phyloP scores from a whole-genome alignment of 2,329 filamentous ascomycete species.

The Botrytis medusae region DNA sequence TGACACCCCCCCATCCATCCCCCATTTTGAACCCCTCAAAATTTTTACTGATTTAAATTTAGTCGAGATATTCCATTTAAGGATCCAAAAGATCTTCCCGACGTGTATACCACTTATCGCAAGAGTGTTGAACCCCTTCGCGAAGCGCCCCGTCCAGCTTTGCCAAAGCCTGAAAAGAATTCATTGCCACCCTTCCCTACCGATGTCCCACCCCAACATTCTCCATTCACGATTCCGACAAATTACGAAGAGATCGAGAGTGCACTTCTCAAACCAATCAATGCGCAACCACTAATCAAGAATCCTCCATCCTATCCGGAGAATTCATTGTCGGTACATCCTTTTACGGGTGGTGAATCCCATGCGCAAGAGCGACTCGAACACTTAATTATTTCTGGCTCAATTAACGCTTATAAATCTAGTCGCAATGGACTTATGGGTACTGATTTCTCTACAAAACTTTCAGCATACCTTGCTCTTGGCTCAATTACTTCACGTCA shows the following conservation, averaged over 20 bases:
- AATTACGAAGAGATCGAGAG: slow-evolving; percentile 53
- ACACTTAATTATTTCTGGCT: slow-evolving; percentile 60
- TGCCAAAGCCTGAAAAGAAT: slow-evolving; percentile 52
- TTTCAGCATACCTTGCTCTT: slow-evolving; percentile 71
- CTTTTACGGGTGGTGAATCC: slow-evolving; percentile 67
- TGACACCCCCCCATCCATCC: not conserved
- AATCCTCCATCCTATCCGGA: slow-evolving; percentile 55
- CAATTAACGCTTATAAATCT: slow-evolving; percentile 64
- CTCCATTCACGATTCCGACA: slow-evolving; percentile 63
- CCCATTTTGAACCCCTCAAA: not conserved
- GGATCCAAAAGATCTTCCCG: slow-evolving; percentile 60
- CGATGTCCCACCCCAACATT: slow-evolving; percentile 56
- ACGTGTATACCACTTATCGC: slow-evolving; percentile 73
- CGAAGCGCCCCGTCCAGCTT: slow-evolving; percentile 56
- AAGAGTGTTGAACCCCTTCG: slow-evolving; percentile 72
- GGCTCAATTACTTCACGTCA: slow-evolving; percentile 73
- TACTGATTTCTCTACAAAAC: slow-evolving; percentile 70
- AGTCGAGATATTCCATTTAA: slow-evolving; percentile 66
- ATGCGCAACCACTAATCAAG: slow-evolving; percentile 48
- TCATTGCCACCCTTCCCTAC: slow-evolving; percentile 59
- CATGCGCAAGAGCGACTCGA: slow-evolving; percentile 57
- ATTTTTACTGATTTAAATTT: not conserved
- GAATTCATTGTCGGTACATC: slow-evolving; percentile 58
- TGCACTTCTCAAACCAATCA: slow-evolving; percentile 58
- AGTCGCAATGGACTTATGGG: slow-evolving; percentile 72